Evolutionary conservation across 192 early-diverging fungal species (phyloP).

Genomic region (Chytriomyces hyalinus): DNA sequence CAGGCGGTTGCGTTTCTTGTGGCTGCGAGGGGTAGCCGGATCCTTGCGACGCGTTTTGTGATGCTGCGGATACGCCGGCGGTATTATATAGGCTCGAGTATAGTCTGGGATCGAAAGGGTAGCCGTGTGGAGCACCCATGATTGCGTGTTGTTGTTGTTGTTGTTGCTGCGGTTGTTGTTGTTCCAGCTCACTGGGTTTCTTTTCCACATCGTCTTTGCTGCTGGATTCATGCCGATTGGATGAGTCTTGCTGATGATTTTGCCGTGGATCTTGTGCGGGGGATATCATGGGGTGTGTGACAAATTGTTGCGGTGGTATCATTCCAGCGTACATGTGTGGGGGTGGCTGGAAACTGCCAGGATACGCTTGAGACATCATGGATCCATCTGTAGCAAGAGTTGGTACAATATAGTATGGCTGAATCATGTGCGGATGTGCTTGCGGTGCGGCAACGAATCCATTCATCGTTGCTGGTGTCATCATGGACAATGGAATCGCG

Average conservation of each 20-base stretch:
- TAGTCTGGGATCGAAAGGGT: no score
- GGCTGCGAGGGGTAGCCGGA: no score
- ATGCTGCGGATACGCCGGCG: no score
- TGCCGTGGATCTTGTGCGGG: no score
- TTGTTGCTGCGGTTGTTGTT: neutral
- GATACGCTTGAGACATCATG: constrained; percentile 11
- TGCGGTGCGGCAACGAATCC: neutral
- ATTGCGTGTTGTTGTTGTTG: no score
- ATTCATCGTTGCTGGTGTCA: neutral
- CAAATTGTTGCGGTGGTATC: no score
- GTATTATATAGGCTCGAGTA: no score
- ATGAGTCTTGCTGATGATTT: neutral
- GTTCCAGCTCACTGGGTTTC: neutral
- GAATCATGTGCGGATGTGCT: constrained; percentile 13
- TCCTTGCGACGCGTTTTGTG: no score
- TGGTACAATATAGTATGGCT: constrained; percentile 30
- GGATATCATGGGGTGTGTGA: no score
- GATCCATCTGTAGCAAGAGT: constrained; percentile 12
- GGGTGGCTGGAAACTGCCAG: neutral
- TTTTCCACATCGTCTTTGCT: neutral
- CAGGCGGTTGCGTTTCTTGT: no score
- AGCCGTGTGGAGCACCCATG: no score
- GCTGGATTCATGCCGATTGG: neutral
- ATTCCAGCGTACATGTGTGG: neutral
- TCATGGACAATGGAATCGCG: constrained; percentile 9